Base-by-base conservation (phyloP, 1,284 basidiomycete genomes). In the Heimioporus retisporus region DNA sequence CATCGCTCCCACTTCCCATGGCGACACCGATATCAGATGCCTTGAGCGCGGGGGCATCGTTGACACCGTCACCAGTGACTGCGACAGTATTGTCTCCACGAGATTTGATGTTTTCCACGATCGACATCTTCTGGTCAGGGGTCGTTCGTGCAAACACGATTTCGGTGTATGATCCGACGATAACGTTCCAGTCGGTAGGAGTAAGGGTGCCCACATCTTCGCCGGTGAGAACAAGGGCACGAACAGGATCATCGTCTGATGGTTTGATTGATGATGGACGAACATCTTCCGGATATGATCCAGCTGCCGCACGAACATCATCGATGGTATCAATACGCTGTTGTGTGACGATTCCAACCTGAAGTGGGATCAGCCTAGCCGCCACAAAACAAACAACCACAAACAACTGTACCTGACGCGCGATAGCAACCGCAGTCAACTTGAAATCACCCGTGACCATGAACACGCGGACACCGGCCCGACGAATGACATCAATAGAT, bases 1-100 rank as follows among this genome's bases (percentile, higher is more conserved):
- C 94, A 73, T 96, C 94, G 0, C 94, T 95, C 58, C 93, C 94
- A 59, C 88, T 89, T 54, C 94, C 94, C 94, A 96, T 95, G 19
- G 92, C 90, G 51, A 96, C 92, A 70, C 94, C 94, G 65, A 96
- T 95, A 71, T 95, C 94, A 10, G 94, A 91, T 80, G 92, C 93
- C 77, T 93, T 94, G 67, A 96, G 65, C 71, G 80, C 66, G 60
- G 88, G 86, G 1, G 86, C 84, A 72, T 90, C 89, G 70, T 90
- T 90, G 46, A 88, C 86, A 61, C 88, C 88, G 66, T 90, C 88
- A 35, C 88, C 75, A 1, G 76, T 90, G 3, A 87, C 88, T n/a
- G 83, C 88, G 35, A 90, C 88, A 15, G 84, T 80, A 60, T 82
- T 81, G n/a, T 81, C 80, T 31, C 81, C 70, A 28, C 84, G 77